Percentiles rank a stretch among this genome's conserved stretches.
Evolutionary conservation across 352 stramenopile species (phyloP).

Genomic region (Hyaloperonospora brassicae): DNA sequence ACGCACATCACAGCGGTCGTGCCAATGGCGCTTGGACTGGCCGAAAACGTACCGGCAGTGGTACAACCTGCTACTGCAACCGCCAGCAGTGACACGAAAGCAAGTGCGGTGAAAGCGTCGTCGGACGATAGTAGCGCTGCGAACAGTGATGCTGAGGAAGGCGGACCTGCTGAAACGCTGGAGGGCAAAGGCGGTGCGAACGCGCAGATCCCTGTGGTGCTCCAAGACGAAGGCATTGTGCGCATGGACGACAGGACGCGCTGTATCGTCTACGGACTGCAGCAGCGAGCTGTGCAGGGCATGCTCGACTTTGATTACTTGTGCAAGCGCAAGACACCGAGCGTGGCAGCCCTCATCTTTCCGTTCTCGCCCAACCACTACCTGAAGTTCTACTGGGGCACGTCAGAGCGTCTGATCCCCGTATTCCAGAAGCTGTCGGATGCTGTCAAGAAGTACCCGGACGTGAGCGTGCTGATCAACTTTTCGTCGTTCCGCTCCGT

Average conservation of each 20-base stretch:
- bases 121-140: conserved; percentile 21
- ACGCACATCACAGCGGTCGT: conserved; percentile 94
- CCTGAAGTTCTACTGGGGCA: conserved; percentile 96
- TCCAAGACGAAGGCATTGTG: conserved; percentile 81
- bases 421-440: conserved; percentile 89
- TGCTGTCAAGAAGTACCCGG: conserved; percentile 88
- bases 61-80: conserved; percentile 15
- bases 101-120: conserved; percentile 17
- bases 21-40: conserved; percentile 89
- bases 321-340: conserved; percentile 92
- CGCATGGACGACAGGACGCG: conserved; percentile 83
- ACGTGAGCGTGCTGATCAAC: conserved; percentile 93
- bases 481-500: conserved; percentile 97
- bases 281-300: conserved; percentile 90
- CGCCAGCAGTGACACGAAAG: conserved; percentile 18
- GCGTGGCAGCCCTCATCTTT: conserved; percentile 92
- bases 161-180: conserved; percentile 18
- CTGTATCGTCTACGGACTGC: conserved; percentile 93
- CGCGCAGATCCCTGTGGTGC: conserved; percentile 32
- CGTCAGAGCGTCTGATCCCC: conserved; percentile 89
- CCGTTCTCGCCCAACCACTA: conserved; percentile 95
- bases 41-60: conserved; percentile 41
- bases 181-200: conserved; percentile 30
- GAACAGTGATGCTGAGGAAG: conserved; percentile 36
- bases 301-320: conserved; percentile 98